A percentile compares a stretch with the other conserved stretches of the same genome.
phyloP scores from a whole-genome alignment of 2,329 filamentous ascomycete genomes.

The Myriosclerotinia curreyana region DNA sequence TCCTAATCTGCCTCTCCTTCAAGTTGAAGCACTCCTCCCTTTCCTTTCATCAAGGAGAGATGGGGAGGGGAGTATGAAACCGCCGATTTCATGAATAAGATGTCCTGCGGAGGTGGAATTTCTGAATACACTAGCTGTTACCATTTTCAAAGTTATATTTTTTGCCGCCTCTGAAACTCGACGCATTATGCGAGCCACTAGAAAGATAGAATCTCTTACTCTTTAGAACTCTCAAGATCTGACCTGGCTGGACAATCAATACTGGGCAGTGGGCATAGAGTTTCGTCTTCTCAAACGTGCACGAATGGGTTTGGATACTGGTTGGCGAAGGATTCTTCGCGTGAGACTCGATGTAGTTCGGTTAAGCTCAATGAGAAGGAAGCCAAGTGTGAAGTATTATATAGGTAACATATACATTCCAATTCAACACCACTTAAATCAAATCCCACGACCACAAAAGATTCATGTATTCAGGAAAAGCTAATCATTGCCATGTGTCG shows the following conservation, averaged over 20 bases:
- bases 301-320: background rate
- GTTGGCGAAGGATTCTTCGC: background rate
- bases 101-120: background rate
- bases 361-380: background rate
- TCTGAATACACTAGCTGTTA: background rate
- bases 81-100: background rate
- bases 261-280: background rate
- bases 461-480: background rate
- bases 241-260: background rate
- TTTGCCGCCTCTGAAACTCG: background rate
- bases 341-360: background rate
- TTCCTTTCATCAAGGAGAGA: no score
- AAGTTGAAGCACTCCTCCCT: no score
- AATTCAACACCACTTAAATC: background rate
- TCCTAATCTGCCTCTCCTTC: no score
- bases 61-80: no score
- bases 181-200: background rate
- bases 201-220: background rate
- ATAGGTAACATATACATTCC: background rate
- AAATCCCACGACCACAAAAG: background rate
- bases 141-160: background rate
- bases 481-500: no score
- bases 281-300: background rate
- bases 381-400: background rate
- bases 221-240: background rate